Percentiles rank a stretch among this genome's conserved stretches.
phyloP scores from a whole-genome alignment of 768 basidiomycete species.

The Crassisporium funariophilum region DNA sequence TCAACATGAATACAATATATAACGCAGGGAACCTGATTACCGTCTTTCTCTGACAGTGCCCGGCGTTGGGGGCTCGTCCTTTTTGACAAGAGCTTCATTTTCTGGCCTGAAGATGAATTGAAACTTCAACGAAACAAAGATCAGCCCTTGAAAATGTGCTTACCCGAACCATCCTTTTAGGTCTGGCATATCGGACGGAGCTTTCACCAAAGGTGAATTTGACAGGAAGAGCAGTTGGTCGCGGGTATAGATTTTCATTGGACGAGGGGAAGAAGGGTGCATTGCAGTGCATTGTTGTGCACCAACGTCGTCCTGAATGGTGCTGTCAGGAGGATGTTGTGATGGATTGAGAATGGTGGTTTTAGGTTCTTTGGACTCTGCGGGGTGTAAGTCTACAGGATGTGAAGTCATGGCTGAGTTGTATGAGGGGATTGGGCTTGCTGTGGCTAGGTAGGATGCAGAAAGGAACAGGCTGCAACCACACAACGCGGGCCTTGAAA shows the following conservation, averaged over 20 bases:
- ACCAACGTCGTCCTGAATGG: slow-evolving; percentile 18
- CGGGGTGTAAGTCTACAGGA: slow-evolving; percentile 7
- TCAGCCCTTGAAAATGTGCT: slow-evolving; percentile 26
- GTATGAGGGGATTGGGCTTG: slow-evolving; percentile 2
- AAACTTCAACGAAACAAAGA: slow-evolving; percentile 28
- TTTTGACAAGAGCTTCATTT: slow-evolving; percentile 64
- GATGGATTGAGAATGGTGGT: slow-evolving; percentile 18
- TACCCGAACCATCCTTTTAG: slow-evolving; percentile 91
- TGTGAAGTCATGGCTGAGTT: slow-evolving; percentile 21
- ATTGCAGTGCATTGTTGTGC: slow-evolving; percentile 26
- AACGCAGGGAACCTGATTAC: slow-evolving; percentile 34
- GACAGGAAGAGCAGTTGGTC: slow-evolving; percentile 66
- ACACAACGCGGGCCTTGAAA: slow-evolving; percentile 45
- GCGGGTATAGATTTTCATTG: slow-evolving; percentile 70
- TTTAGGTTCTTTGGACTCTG: slow-evolving; percentile 4
- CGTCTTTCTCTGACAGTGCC: slow-evolving; percentile 67
- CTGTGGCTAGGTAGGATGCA: slow-evolving; percentile 17
- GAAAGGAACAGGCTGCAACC: slow-evolving; percentile 23
- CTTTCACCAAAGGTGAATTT: slow-evolving; percentile 73
- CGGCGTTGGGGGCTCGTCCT: slow-evolving; percentile 65
- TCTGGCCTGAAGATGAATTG: slow-evolving; percentile 42
- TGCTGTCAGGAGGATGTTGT: slow-evolving; percentile 17
- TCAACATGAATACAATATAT: slow-evolving; percentile 7
- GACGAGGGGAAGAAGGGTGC: slow-evolving; percentile 35
- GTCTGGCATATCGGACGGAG: slow-evolving; percentile 76